Evolutionary conservation across 345 rosid genomes (phyloP), one percentile per base, ranked within the genome.

Genomic region (Salix purpurea): DNA sequence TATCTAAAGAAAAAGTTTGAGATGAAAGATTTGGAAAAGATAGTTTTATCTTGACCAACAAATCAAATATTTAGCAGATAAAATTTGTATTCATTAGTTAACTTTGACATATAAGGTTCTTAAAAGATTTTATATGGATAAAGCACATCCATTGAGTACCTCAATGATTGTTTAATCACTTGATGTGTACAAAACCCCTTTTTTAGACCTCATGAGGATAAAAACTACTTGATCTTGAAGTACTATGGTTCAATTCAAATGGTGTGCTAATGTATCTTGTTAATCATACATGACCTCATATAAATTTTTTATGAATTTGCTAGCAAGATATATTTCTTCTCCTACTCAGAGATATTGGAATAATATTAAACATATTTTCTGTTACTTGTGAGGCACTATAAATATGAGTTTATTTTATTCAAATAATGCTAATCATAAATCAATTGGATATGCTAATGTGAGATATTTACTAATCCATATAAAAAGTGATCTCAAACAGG

Each of bases 221-320:
- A 54, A 9, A 72, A 72, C 26, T 72, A 28, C 24, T 72, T 52
- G 65, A 7, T 72, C 32, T 15, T 16, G 50, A 72, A 56, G 66
- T 34, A 72, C 65, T 28, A 28, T 72, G 16, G 21, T 65, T 56
- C n/a, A 72, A 48, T 56, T 32, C 66, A 7, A 56, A 54, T 16
- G 74, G 74, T 9, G 74, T 32, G 30, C 26, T 56, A 50, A 72
- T 32, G 65, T 56, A 72, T 56, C 74, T 72, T 32, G 65, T 28
- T 52, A 28, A 32, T 56, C 9, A 72, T 72, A 72, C 30, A 54
- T 26, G 48, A 54, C 46, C 18, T 6, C 28, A 71, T 52, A 28
- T 71, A 71, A 44, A 52, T 71, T 52, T 32, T 21, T 3, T 5
- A 64, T 71, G 12, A 71, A 40, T 40, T 40, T 40, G 2, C 12